Evolutionary conservation across 257 asterid species (phyloP), one percentile per base, ranked within the genome.

Genomic region (Ocimum tenuiflorum): DNA sequence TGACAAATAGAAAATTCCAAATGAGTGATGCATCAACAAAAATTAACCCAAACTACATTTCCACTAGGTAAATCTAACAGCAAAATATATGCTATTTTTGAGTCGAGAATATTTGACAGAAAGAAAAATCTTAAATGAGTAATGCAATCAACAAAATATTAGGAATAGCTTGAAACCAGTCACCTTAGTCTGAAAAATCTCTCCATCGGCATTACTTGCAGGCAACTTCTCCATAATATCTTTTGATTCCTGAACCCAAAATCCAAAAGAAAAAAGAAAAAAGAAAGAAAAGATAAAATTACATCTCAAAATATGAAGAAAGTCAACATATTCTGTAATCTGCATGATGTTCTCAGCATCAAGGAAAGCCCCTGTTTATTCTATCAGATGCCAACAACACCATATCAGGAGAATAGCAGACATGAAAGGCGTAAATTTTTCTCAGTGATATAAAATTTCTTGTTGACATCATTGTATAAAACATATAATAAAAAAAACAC

Each of bases 241-340:
- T 54, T 51, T 74, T 55, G 81, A 75, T 39, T 60, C 63, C 82
- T 82, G 18, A 52, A 65, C 17, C 20, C 3, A 9, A 38, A 66
- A 52, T n/a, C 23, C 11, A 20, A 19, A 8, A 19, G 0, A 6
- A 29, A 17, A 19, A 15, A 4, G 7, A 52, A 65, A 19, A 18
- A n/a, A 6, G 8, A 18, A 62, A 31, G 14, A n/a, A n/a, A n/a
- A n/a, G n/a, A n/a, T n/a, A n/a, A n/a, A n/a, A n/a, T n/a, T n/a
- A n/a, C n/a, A n/a, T n/a, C n/a, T 12, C n/a, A 18, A n/a, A 63
- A 23, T 4, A 12, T 12, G 1, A 20, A 41, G 22, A 35, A 15
- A 22, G 14, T 87, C 82, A 4, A 83, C 89, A 80, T 87, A 89
- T 51, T 60, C 71, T 46, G 92, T 81, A 64, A 87, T 89, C 57